These are phyloP conservation scores for Psilocybe tampanensis DNA, from an alignment of 768 basidiomycete genomes.

Conservation along the genomic window DNA sequence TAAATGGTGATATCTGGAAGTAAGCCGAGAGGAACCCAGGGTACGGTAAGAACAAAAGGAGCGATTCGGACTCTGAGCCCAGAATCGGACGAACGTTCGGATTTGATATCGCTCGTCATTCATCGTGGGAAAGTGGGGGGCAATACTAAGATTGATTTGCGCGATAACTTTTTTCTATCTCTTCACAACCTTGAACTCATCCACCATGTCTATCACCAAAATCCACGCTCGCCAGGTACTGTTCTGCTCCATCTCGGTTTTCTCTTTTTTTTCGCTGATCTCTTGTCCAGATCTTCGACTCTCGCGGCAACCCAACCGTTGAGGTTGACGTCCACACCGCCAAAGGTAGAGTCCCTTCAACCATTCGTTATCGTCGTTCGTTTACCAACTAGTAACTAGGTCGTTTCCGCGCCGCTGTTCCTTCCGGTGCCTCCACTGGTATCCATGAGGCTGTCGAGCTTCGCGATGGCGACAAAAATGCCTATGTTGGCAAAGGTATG, in stretches of 20 bases:
- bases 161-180: constrained; percentile 34
- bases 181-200: constrained; percentile 23
- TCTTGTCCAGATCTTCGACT: constrained; percentile 89
- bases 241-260: constrained; percentile 9
- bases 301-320: constrained; percentile 96
- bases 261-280: constrained; percentile 3
- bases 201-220: constrained; percentile 88
- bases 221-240: constrained; percentile 89
- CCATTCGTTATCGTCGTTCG: not conserved
- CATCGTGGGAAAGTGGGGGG: constrained; percentile 41
- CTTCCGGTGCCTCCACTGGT: constrained; percentile 98
- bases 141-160: constrained; percentile 36
- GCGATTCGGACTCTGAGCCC: not conserved
- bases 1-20: not conserved
- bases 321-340: constrained; percentile 89
- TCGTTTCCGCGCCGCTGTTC: constrained; percentile 91
- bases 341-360: constrained; percentile 63
- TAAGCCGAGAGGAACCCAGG: constrained; percentile 3
- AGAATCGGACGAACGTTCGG: constrained; percentile 14
- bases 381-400: constrained; percentile 46
- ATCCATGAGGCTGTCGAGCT: constrained; percentile 98
- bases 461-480: constrained; percentile 91
- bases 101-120: constrained; percentile 11
- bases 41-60: not conserved
- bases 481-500: constrained; percentile 95